phyloP scores from a whole-genome alignment of 257 asterid genomes.

The Cordia subcordata region DNA sequence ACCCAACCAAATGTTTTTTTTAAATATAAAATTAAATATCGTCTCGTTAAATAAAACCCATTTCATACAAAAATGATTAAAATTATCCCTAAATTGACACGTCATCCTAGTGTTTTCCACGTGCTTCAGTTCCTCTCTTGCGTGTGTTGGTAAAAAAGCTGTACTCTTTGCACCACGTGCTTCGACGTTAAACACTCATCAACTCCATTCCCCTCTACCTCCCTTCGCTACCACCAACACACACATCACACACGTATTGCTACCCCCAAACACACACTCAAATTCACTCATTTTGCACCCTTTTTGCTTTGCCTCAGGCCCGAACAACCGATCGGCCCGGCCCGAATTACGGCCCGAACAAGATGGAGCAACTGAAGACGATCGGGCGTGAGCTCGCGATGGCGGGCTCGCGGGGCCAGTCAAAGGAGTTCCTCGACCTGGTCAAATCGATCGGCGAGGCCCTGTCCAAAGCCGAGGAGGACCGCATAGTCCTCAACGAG shows the following conservation, averaged over 20 bases:
- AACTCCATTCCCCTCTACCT: background rate
- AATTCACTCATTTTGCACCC: background rate
- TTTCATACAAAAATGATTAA: too few relatives aligned
- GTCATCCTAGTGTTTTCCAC: too few relatives aligned
- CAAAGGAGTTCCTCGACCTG: slow-evolving; percentile 90
- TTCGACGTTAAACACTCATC: background rate
- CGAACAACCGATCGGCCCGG: background rate
- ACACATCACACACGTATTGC: too few relatives aligned
- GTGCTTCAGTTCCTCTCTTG: too few relatives aligned
- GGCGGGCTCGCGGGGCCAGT: slow-evolving; percentile 87
- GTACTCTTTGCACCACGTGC: background rate
- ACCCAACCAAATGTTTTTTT: too few relatives aligned
- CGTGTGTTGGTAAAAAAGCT: too few relatives aligned
- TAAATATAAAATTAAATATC: too few relatives aligned
- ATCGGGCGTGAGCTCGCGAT: slow-evolving; percentile 97
- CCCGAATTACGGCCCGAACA: slow-evolving; percentile 1
- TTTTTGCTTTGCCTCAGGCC: background rate
- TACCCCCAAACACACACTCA: background rate
- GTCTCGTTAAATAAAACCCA: too few relatives aligned
- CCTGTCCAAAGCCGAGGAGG: slow-evolving; percentile 98
- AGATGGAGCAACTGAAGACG: slow-evolving; percentile 91
- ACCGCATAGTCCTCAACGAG: slow-evolving; percentile 82
- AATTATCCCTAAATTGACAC: too few relatives aligned
- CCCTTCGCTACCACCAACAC: background rate
- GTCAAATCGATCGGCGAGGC: slow-evolving; percentile 93